Base-by-base conservation (phyloP, 2,329 filamentous ascomycete species). In the Paraphoma sp. region DNA sequence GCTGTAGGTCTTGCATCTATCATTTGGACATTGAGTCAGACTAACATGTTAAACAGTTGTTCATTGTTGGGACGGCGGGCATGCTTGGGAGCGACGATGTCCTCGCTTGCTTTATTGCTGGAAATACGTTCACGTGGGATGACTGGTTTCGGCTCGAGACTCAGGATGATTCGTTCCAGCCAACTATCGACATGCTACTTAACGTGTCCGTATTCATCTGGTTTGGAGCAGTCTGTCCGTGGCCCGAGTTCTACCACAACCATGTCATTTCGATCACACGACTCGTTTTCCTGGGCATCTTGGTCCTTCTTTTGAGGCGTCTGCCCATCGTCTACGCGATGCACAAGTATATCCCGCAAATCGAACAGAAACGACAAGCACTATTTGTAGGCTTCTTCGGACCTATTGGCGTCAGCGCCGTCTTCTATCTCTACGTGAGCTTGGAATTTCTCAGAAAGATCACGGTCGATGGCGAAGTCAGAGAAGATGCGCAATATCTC, bases 381-480 rank as follows among this genome's bases (percentile, higher is more conserved):
- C 78, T 91, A 0, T 97, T 96, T 69, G 91, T 95, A 7, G 93
- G 93, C 0, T 97, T 96, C 80, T 97, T 97, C 63, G 93, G 93
- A 0, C 93, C 93, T 0, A 93, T 97, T 53, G 93, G 94, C 2
- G 93, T 97, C 1, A 92, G 91, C 14, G 93, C 92, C 1, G 85
- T 97, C 17, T 97, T 96, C 73, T 97, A 97, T 72, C 83, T 97
- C 6, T 96, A 93, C 69, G 82, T 97, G 59, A 89, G 86, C 41
- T 76, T 91, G 1, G 91, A 96, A 23, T 97, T 93, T 58, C 80
- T 97, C 2, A 71, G 74, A 6, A 70, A 79, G 3, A 75, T 87
- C 53, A 85, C 82, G 0, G 84, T 87, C 7, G 79, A 90, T 50
- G 88, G 86, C 0, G 70, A 83, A 31, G 78, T 86, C 12, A 83